Evolutionary conservation across 805 yeast genomes (phyloP).

Genomic region (Candida easanensis): DNA sequence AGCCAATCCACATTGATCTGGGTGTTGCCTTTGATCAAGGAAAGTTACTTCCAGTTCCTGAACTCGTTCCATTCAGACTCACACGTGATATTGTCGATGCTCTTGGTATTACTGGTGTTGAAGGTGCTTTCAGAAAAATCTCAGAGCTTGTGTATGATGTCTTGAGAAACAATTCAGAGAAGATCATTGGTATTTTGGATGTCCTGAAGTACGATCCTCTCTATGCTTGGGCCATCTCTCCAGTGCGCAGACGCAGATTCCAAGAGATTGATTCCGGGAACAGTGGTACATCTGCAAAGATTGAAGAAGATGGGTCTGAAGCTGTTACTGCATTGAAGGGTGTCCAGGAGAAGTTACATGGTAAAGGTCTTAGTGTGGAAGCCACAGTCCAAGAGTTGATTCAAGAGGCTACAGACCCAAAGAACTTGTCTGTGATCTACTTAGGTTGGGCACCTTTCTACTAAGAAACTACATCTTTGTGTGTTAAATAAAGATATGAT

Average conservation of each 20-base stretch:
- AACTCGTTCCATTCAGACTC: constrained; percentile 87
- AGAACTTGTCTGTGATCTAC: constrained; percentile 70
- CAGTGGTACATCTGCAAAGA: constrained; percentile 3
- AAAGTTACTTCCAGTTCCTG: constrained; percentile 78
- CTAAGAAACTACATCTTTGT: constrained; percentile 25
- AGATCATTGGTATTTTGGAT: constrained; percentile 77
- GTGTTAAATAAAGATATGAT: not conserved
- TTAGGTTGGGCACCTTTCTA: constrained; percentile 85
- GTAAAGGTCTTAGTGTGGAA: constrained; percentile 71
- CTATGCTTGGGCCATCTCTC: constrained; percentile 87
- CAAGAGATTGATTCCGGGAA: constrained; percentile 34
- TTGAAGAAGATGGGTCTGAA: constrained; percentile 39
- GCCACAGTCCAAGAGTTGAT: constrained; percentile 82
- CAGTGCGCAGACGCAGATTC: constrained; percentile 54
- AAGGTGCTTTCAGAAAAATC: constrained; percentile 70
- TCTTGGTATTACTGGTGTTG: constrained; percentile 81
- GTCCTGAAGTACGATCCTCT: constrained; percentile 91
- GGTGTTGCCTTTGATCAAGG: constrained; percentile 98
- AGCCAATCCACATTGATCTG: constrained; percentile 91
- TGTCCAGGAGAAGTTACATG: constrained; percentile 66
- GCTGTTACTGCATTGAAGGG: constrained; percentile 75
- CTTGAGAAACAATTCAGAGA: constrained; percentile 60
- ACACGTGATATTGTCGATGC: constrained; percentile 92
- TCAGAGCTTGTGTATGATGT: constrained; percentile 74
- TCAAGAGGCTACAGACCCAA: constrained; percentile 65